These are phyloP conservation scores for Gracilaria gracilis DNA, from an alignment of 23 red algal species.

Conservation along the genomic window DNA sequence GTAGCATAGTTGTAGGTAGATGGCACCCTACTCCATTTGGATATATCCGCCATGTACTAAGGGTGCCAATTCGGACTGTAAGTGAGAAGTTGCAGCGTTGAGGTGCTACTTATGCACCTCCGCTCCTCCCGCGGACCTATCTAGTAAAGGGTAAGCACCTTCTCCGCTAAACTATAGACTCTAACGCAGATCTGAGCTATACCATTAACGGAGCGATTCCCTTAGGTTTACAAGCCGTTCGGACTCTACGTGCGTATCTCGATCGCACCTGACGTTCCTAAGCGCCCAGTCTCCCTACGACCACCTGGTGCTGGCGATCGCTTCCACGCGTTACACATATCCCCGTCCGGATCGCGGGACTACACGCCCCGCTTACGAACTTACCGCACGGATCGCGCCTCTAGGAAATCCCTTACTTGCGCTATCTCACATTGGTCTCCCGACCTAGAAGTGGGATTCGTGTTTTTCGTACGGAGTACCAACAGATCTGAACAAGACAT, in stretches of 20 bases:
- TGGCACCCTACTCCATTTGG: too few relatives aligned
- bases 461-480: background rate
- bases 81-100: too few relatives aligned
- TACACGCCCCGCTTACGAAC: background rate
- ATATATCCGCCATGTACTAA: too few relatives aligned
- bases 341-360: background rate
- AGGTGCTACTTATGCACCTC: slow-evolving; percentile 13
- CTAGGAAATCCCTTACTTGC: background rate
- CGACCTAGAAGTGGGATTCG: slow-evolving; percentile 7
- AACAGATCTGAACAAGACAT: background rate
- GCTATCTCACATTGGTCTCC: slow-evolving; percentile 6
- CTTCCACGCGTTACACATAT: background rate
- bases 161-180: background rate
- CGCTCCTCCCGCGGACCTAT: background rate
- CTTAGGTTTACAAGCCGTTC: slow-evolving; percentile 31
- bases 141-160: slow-evolving; percentile 8
- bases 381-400: background rate
- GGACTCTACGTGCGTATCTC: slow-evolving; percentile 1
- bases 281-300: slow-evolving; percentile 9
- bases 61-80: too few relatives aligned
- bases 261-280: background rate
- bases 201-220: background rate
- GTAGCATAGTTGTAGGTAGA: too few relatives aligned
- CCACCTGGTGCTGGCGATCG: slow-evolving; percentile 5
- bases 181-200: slow-evolving; percentile 22